Percentiles rank a stretch among this genome's conserved stretches.
Conservation (phyloP, 108 stramenopile genomes). For the Pseudonitzschia delicatissima region DNA sequence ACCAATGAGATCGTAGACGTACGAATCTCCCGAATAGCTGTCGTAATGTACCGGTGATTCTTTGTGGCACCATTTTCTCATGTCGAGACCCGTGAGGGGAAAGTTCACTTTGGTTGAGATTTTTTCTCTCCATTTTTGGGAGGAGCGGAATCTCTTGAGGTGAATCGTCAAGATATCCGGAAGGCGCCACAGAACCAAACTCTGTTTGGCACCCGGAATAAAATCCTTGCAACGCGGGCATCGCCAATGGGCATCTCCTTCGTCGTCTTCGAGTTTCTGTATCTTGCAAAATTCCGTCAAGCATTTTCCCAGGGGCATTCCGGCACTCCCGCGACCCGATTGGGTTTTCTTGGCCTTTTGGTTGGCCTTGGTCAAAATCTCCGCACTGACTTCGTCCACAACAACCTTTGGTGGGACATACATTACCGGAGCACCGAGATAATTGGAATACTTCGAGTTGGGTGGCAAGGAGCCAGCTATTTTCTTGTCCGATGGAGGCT, state of each 20-base stretch:
- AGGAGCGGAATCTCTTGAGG: constrained; percentile 93
- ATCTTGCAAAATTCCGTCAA: constrained; percentile 86
- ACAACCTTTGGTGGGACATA: constrained; percentile 48
- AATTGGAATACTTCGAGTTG: constrained; percentile 16
- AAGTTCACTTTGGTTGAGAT: constrained; percentile 92
- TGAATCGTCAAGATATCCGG: constrained; percentile 92
- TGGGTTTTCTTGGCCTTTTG: constrained; percentile 18
- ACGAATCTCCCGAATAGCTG: constrained; percentile 37
- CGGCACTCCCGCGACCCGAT: constrained; percentile 40
- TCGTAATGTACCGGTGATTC: constrained; percentile 54
- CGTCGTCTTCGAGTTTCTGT: constrained; percentile 65
- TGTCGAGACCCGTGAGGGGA: constrained; percentile 87
- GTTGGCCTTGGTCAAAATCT: constrained; percentile 36
- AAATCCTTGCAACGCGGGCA: constrained; percentile 88
- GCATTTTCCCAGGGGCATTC: constrained; percentile 78
- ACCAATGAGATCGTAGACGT: constrained; percentile 86
- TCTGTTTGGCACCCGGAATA: constrained; percentile 75
- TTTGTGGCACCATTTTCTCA: constrained; percentile 76
- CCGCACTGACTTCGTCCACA: constrained; percentile 48
- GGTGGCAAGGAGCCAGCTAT: background rate
- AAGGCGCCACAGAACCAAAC: constrained; percentile 84
- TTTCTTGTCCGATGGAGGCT: constrained; percentile 40
- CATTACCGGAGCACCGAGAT: constrained; percentile 41
- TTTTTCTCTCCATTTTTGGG: constrained; percentile 91
- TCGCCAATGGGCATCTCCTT: constrained; percentile 55